phyloP scores from a whole-genome alignment of 2,329 filamentous ascomycete species.

The Magnaporthiopsis rhizophila region DNA sequence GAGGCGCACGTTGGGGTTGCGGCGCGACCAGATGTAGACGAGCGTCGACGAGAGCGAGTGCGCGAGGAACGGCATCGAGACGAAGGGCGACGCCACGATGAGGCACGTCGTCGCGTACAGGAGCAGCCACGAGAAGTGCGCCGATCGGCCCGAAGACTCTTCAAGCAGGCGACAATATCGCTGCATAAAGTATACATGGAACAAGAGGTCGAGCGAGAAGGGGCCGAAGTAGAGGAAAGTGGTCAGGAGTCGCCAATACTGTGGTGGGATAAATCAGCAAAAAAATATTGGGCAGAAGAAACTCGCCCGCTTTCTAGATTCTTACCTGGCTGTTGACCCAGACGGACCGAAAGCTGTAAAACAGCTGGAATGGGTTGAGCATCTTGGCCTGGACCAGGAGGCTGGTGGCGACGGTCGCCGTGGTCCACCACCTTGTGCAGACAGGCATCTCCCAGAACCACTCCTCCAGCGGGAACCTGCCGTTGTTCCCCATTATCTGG shows the following conservation, averaged over 20 bases:
- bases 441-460: conserved; percentile 99
- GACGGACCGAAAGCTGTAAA: conserved; percentile 90
- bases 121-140: conserved; percentile 91
- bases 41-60: conserved; percentile 85
- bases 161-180: conserved; percentile 92
- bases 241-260: conserved; percentile 96
- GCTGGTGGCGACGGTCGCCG: conserved; percentile 79
- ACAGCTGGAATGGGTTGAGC: conserved; percentile 87
- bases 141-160: conserved; percentile 85
- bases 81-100: conserved; percentile 72
- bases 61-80: conserved; percentile 91
- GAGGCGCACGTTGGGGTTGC: conserved; percentile 84
- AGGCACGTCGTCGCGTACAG: conserved; percentile 76
- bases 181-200: conserved; percentile 97
- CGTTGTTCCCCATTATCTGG: conserved; percentile 46
- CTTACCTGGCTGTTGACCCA: conserved; percentile 85
- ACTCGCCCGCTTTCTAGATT: conserved; percentile 3
- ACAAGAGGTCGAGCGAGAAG: conserved; percentile 85
- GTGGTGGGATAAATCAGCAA: conserved; percentile 6
- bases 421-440: conserved; percentile 95
- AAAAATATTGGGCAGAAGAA: background rate
- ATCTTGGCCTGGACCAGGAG: conserved; percentile 89
- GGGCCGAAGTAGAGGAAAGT: conserved; percentile 98
- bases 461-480: conserved; percentile 74
- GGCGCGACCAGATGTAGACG: conserved; percentile 95